These are phyloP conservation scores for Citeromyces matritensis DNA, from an alignment of 805 yeast genomes.

Conservation along the genomic window DNA sequence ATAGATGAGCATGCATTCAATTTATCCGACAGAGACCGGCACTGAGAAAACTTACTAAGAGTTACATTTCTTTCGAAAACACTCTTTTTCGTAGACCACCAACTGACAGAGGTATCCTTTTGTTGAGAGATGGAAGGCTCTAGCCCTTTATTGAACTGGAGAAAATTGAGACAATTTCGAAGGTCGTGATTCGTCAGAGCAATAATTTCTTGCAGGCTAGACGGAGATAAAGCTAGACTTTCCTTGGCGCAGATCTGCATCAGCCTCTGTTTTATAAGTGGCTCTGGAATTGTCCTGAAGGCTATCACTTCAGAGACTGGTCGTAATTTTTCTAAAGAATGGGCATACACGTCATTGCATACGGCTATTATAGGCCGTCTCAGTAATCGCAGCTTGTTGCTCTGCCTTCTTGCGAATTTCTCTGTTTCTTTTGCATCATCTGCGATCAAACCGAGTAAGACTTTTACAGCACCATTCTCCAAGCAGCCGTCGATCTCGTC, in stretches of 20 bases:
- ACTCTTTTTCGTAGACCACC: conserved; percentile 51
- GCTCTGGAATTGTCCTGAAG: conserved; percentile 43
- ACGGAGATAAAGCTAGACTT: conserved; percentile 26
- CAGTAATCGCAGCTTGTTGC: conserved; percentile 20
- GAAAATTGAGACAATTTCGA: conserved; percentile 67
- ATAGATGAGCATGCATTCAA: conserved; percentile 30
- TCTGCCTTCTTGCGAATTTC: conserved; percentile 9
- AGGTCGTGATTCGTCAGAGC: conserved; percentile 69
- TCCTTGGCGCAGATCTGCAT: conserved; percentile 43
- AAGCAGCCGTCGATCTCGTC: conserved; percentile 84
- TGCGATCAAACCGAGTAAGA: conserved; percentile 38
- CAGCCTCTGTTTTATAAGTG: conserved; percentile 27
- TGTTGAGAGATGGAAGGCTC: conserved; percentile 10
- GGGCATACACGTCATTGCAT: conserved; percentile 76
- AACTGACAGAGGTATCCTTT: conserved; percentile 50
- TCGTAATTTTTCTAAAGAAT: conserved; percentile 60
- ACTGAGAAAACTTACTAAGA: conserved; percentile 27
- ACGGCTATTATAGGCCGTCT: conserved; percentile 82
- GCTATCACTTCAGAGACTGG: conserved; percentile 58
- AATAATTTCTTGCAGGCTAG: conserved; percentile 47
- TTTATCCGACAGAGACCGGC: conserved; percentile 26
- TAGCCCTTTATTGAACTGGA: conserved; percentile 44
- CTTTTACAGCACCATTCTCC: conserved; percentile 47
- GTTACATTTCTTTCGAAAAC: conserved; percentile 41
- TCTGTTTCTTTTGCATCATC: conserved; percentile 40